Conservation (phyloP, 495 filamentous ascomycete genomes). For the Penicillium subrubescens region DNA sequence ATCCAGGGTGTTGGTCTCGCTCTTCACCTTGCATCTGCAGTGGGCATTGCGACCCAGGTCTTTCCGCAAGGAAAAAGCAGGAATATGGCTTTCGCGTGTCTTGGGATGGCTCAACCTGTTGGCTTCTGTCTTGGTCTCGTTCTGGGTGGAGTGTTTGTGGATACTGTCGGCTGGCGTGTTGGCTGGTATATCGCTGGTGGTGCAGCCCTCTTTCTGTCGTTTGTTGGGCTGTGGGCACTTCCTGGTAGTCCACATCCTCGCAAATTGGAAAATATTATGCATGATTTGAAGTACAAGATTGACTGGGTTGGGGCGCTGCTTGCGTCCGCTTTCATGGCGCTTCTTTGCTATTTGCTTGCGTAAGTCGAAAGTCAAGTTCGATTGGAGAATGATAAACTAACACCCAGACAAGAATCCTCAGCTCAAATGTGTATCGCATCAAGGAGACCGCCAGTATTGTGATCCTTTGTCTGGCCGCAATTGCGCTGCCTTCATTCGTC, state of each 20-base stretch:
- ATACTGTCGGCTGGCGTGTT: slow-evolving; percentile 52
- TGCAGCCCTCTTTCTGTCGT: slow-evolving; percentile 32
- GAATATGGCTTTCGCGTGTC: slow-evolving; percentile 50
- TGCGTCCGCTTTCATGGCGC: slow-evolving; percentile 35
- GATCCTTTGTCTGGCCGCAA: slow-evolving; percentile 26
- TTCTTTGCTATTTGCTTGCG: slow-evolving; percentile 49
- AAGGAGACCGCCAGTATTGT: slow-evolving; percentile 31
- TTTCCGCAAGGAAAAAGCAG: slow-evolving; percentile 39
- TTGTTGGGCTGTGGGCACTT: slow-evolving; percentile 32
- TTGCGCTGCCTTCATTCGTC: slow-evolving; percentile 36
- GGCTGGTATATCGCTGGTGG: slow-evolving; percentile 46
- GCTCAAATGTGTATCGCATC: slow-evolving; percentile 36
- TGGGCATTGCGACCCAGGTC: slow-evolving; percentile 46
- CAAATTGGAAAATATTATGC: slow-evolving; percentile 10
- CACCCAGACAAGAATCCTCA: slow-evolving; percentile 28
- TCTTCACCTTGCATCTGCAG: slow-evolving; percentile 49
- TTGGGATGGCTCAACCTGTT: slow-evolving; percentile 48
- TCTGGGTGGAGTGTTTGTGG: slow-evolving; percentile 48
- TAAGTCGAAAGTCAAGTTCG: slow-evolving; percentile 21
- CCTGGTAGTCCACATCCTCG: slow-evolving; percentile 19
- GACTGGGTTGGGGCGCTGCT: slow-evolving; percentile 51
- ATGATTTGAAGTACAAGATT: slow-evolving; percentile 38
- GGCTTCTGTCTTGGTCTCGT: slow-evolving; percentile 48
- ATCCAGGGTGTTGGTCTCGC: slow-evolving; percentile 50
- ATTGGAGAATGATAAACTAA: background rate